Conservation (phyloP, 2,329 filamentous ascomycete genomes). For the Aspergillus uvarum region DNA sequence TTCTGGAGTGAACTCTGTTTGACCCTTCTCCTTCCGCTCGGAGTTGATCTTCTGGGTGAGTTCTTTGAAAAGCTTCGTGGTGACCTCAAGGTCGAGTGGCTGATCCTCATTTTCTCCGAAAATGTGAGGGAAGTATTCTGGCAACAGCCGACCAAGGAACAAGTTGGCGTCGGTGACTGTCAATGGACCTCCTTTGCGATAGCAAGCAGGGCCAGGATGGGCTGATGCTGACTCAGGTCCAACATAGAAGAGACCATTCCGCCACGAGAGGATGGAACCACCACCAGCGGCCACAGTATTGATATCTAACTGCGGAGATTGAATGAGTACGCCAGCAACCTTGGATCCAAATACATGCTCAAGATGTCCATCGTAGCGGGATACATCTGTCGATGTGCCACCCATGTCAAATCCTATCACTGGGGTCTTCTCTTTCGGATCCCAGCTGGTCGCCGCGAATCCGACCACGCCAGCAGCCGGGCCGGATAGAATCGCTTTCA, state of each 20-base stretch:
- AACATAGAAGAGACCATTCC: constrained; percentile 86
- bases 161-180: constrained; percentile 93
- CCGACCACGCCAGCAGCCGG: constrained; percentile 93
- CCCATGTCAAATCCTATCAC: constrained; percentile 98
- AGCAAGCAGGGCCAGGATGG: constrained; percentile 88
- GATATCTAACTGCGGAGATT: constrained; percentile 88
- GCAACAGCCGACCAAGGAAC: constrained; percentile 79
- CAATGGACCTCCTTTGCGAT: constrained; percentile 84
- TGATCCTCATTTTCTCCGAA: constrained; percentile 89
- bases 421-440: constrained; percentile 74
- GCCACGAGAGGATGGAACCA: constrained; percentile 69
- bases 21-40: constrained; percentile 52
- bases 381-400: constrained; percentile 86
- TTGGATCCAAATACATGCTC: constrained; percentile 95
- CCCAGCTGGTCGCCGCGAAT: constrained; percentile 88
- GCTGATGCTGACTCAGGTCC: constrained; percentile 89
- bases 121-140: constrained; percentile 94
- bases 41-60: constrained; percentile 60
- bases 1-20: constrained; percentile 54
- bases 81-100: constrained; percentile 73
- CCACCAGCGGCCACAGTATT: constrained; percentile 93
- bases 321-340: constrained; percentile 89
- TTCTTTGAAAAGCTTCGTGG: constrained; percentile 71
- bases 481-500: constrained; percentile 84
- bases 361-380: constrained; percentile 80